Evolutionary conservation across 768 basidiomycete genomes (phyloP).

Genomic region (Pisolithus microcarpus): DNA sequence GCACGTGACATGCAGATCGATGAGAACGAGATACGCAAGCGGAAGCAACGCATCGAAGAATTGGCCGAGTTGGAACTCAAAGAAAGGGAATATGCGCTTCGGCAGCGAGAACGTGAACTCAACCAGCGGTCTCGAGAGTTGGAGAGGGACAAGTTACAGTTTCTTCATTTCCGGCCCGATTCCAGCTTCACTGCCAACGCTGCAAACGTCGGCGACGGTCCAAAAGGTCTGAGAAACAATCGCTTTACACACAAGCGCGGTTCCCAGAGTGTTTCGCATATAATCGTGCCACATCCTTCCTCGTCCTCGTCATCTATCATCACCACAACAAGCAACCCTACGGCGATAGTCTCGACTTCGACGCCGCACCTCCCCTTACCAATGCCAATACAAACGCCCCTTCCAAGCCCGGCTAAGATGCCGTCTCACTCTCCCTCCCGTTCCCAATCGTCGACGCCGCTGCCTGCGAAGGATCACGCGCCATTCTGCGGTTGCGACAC

Average conservation of each 20-base stretch:
- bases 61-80: slow-evolving; percentile 44
- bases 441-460: slow-evolving; percentile 19
- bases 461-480: slow-evolving; percentile 39
- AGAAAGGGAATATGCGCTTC: slow-evolving; percentile 49
- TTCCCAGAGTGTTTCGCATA: slow-evolving; percentile 24
- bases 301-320: slow-evolving; percentile 5
- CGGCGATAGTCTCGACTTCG: neutral
- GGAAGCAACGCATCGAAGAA: slow-evolving; percentile 42
- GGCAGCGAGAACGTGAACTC: slow-evolving; percentile 49
- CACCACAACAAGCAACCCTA: neutral
- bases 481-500: slow-evolving; percentile 61
- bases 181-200: slow-evolving; percentile 2
- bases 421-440: slow-evolving; percentile 24
- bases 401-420: slow-evolving; percentile 8
- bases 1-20: slow-evolving; percentile 14
- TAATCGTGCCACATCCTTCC: slow-evolving; percentile 10
- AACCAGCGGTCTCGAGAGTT: slow-evolving; percentile 47
- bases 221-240: slow-evolving; percentile 19
- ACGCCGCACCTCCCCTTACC: slow-evolving; percentile 3
- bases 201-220: slow-evolving; percentile 23
- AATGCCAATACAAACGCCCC: slow-evolving; percentile 1
- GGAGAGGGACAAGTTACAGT: slow-evolving; percentile 45
- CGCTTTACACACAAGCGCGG: slow-evolving; percentile 24
- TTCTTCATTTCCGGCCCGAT: slow-evolving; percentile 29
- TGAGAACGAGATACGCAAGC: slow-evolving; percentile 23